Conservation (phyloP, 345 rosid species). For the Melaleuca quinquenervia region DNA sequence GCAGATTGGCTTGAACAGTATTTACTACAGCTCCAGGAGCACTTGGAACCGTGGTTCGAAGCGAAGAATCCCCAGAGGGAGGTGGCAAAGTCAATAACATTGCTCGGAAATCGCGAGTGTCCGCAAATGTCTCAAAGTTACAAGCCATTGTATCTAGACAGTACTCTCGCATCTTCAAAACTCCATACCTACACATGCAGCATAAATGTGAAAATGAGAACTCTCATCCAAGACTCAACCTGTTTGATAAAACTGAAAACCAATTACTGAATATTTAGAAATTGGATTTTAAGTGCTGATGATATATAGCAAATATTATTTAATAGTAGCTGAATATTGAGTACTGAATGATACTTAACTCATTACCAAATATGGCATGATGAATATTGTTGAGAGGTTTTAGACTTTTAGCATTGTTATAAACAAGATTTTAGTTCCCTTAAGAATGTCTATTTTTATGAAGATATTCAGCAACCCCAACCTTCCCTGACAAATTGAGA, state of each 20-base stretch:
- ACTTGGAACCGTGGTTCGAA: constrained; percentile 80
- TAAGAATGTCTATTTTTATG: neutral
- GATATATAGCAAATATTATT: neutral
- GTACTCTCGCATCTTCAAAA: constrained; percentile 76
- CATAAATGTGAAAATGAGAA: neutral
- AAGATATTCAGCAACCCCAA: neutral
- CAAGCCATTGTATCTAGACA: constrained; percentile 80
- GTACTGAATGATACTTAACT: neutral
- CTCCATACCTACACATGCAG: constrained; percentile 63
- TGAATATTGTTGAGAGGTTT: neutral
- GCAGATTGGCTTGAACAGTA: constrained; percentile 69
- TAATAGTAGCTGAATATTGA: neutral
- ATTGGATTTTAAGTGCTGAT: neutral
- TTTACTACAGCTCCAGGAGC: constrained; percentile 75
- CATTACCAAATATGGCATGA: neutral
- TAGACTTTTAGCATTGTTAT: neutral
- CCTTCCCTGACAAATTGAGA: neutral
- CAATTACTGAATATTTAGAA: neutral
- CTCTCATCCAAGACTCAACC: neutral
- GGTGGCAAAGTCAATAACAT: constrained; percentile 89
- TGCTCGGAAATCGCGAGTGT: constrained; percentile 65
- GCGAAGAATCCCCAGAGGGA: constrained; percentile 89
- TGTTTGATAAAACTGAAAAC: neutral
- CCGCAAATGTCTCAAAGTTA: constrained; percentile 87
- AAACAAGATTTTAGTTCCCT: neutral